phyloP scores from a whole-genome alignment of 1,284 basidiomycete species.

The Cerioporus squamosus region DNA sequence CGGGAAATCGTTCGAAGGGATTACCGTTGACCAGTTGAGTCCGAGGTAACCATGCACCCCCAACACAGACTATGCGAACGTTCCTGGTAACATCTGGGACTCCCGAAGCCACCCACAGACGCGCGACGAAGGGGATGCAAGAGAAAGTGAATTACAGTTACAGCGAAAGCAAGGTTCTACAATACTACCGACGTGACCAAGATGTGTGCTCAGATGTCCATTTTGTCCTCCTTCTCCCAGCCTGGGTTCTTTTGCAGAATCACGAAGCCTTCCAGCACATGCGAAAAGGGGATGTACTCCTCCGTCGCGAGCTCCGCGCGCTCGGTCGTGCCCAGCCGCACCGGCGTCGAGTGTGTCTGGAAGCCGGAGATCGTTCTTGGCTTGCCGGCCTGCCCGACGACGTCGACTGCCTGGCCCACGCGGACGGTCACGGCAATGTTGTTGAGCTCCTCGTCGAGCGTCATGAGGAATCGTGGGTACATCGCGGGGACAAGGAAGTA shows the following conservation, averaged over 20 bases:
- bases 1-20: too few species aligned
- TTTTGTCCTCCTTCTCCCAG: slow-evolving; percentile 81
- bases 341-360: slow-evolving; percentile 97
- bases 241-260: slow-evolving; percentile 88
- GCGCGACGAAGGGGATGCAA: too few species aligned
- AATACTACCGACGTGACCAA: slow-evolving; percentile 13
- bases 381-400: slow-evolving; percentile 91
- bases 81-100: too few species aligned
- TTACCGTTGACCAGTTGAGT: too few species aligned
- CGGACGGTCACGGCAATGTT: slow-evolving; percentile 89
- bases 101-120: too few species aligned
- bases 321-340: slow-evolving; percentile 92
- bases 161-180: slow-evolving; percentile 26
- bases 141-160: slow-evolving; percentile 18
- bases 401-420: slow-evolving; percentile 93
- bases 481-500: slow-evolving; percentile 95
- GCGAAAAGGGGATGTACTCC: slow-evolving; percentile 91
- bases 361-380: slow-evolving; percentile 92
- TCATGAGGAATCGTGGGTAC: slow-evolving; percentile 99
- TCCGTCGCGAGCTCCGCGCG: slow-evolving; percentile 96
- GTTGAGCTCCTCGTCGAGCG: slow-evolving; percentile 90
- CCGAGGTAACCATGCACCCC: too few species aligned
- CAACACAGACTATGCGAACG: too few species aligned
- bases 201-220: slow-evolving; percentile 61
- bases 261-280: slow-evolving; percentile 90